A percentile compares a stretch with the other conserved stretches of the same genome.
Conservation (phyloP, 768 basidiomycete species). For the Lenzites betulinus region DNA sequence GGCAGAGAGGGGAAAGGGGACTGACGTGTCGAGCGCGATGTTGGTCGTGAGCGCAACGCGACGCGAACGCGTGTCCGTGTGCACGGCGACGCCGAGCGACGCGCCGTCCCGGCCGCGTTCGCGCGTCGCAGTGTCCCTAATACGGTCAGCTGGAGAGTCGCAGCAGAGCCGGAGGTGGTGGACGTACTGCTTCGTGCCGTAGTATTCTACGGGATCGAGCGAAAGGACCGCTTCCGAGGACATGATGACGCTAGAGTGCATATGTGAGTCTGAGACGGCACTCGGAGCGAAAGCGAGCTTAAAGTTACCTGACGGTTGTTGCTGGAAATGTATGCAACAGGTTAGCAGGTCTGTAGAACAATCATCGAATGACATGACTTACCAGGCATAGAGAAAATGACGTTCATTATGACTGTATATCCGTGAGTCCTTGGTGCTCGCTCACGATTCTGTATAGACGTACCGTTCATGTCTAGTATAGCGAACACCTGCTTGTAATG, state of each 20-base stretch:
- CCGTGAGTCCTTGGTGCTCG: too few relatives aligned
- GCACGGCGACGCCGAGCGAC: neutral
- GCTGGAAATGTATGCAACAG: neutral
- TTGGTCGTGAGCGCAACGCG: conserved; percentile 7
- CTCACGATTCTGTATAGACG: neutral
- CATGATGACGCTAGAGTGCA: conserved; percentile 8
- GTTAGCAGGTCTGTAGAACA: neutral
- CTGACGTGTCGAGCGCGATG: conserved; percentile 1
- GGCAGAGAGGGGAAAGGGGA: neutral
- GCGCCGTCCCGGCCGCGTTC: neutral
- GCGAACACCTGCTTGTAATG: neutral
- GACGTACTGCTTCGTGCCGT: neutral
- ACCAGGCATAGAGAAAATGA: conserved; percentile 18
- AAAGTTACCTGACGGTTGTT: conserved; percentile 6
- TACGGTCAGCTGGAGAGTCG: neutral
- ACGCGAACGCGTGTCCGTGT: neutral
- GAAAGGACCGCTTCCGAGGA: conserved; percentile 17
- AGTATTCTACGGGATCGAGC: neutral
- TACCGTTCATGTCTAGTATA: conserved; percentile 10
- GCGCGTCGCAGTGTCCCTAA: neutral
- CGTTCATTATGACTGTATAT: conserved; percentile 14
- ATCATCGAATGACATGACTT: neutral
- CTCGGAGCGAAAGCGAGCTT: neutral
- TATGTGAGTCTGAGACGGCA: neutral
- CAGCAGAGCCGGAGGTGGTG: too few relatives aligned